Evolutionary conservation across 148 eudicot species (phyloP), one percentile per base, ranked within the genome.

Genomic region (Fallopia convolvulus): DNA sequence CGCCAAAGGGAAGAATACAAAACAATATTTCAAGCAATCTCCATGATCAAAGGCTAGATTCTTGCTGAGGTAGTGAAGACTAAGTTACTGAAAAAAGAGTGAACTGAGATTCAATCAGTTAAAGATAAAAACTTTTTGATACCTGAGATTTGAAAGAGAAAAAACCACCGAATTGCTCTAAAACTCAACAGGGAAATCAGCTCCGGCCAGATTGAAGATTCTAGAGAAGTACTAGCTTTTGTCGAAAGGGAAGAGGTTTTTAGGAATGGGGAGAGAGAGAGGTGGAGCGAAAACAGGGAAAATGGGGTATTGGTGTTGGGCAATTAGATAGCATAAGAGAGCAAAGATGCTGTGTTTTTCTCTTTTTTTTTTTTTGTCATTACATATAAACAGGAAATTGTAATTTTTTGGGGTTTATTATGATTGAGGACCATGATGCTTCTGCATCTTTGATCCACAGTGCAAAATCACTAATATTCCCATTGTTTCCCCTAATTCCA

Each of bases 11-110:
- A 17, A 50, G n/a, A 21, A 55, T n/a, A 18, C 1, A 26, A 63
- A 18, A 63, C 36, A 21, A 26, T 12, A 7, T 2, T 23, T 23
- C 32, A 32, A 65, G 71, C 71, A 65, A 68, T 68, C 72, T 68
- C 72, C 72, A 68, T 68, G 11, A 68, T 14, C 44, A 39, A 68
- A 68, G 44, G 72, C 44, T 68, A 68, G 72, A 68, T 63, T 63
- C 39, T 63, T 63, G 70, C 15, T 63, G 70, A 63, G 39, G 39
- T 26, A 63, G 70, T 63, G 70, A 63, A 63, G 70, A 30, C 30
- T 63, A 63, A 10, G 21, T 4, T 36, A 17, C 8, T 36, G 3
- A 36, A 14, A 33, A 9, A 44, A n/a, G 2, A 66, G 42, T 32
- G 72, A 0, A 36, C n/a, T 66, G 36, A 66, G 30, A 61, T 30